Percentiles rank a stretch among this genome's conserved stretches.
Conservation (phyloP, 768 basidiomycete species). For the Macrocybe gigantea region DNA sequence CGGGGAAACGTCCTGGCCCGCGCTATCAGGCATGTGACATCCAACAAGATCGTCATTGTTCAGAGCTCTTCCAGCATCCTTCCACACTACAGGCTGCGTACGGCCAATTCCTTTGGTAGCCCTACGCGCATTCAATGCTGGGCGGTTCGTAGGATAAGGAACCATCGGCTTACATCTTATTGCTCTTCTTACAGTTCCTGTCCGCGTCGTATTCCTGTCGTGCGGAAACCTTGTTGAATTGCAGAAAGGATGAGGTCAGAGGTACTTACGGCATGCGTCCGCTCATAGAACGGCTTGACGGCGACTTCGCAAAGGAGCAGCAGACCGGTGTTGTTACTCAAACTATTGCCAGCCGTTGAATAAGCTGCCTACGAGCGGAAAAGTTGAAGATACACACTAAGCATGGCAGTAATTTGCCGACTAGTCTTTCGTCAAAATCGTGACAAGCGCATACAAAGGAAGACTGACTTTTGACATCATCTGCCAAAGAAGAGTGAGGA, state of each 20-base stretch:
- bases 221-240: neutral
- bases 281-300: slow-evolving; percentile 50
- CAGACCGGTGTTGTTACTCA: slow-evolving; percentile 48
- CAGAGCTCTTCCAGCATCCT: slow-evolving; percentile 49
- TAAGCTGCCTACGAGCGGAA: neutral
- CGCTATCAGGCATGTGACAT: slow-evolving; percentile 56
- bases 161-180: slow-evolving; percentile 26
- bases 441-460: neutral
- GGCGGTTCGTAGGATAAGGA: no score
- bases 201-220: slow-evolving; percentile 43
- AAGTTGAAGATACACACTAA: slow-evolving; percentile 24
- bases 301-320: slow-evolving; percentile 59
- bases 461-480: slow-evolving; percentile 56
- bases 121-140: slow-evolving; percentile 18
- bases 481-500: slow-evolving; percentile 18
- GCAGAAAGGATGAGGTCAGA: neutral
- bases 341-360: slow-evolving; percentile 19
- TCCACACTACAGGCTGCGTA: slow-evolving; percentile 48
- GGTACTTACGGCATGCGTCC: slow-evolving; percentile 26
- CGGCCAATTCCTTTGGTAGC: slow-evolving; percentile 51
- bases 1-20: slow-evolving; percentile 23
- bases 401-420: slow-evolving; percentile 54
- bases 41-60: slow-evolving; percentile 44
- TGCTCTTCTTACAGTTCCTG: slow-evolving; percentile 33
- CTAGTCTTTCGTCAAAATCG: slow-evolving; percentile 16